These are phyloP conservation scores for Exophiala viscosa DNA, from an alignment of 2,329 filamentous ascomycete genomes.

Conservation along the genomic window DNA sequence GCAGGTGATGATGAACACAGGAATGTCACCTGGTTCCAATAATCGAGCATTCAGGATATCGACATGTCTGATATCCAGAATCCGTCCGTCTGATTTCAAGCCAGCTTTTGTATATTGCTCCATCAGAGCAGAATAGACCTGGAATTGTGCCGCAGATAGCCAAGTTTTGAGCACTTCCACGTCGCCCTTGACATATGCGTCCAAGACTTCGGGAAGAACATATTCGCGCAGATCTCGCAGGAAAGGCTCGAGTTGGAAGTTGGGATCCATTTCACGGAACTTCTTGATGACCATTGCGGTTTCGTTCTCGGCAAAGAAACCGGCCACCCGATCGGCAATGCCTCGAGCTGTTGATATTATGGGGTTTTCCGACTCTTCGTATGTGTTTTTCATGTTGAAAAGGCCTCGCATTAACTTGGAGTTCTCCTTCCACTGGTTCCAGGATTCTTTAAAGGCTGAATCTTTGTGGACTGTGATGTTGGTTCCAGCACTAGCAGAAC, in stretches of 20 bases:
- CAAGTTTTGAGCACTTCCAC: constrained; percentile 85
- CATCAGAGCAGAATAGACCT: constrained; percentile 92
- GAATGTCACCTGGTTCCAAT: constrained; percentile 53
- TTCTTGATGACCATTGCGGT: constrained; percentile 97
- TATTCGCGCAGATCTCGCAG: constrained; percentile 94
- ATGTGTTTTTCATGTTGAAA: constrained; percentile 79
- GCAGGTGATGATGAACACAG: constrained; percentile 95
- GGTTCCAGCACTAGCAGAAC: constrained; percentile 71
- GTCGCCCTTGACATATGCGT: constrained; percentile 97
- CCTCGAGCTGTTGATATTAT: constrained; percentile 87
- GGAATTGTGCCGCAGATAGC: constrained; percentile 94
- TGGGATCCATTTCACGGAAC: constrained; percentile 91
- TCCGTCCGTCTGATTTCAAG: constrained; percentile 89
- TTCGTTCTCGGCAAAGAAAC: constrained; percentile 98
- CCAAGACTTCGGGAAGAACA: constrained; percentile 92
- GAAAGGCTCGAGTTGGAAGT: constrained; percentile 93
- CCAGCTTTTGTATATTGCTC: constrained; percentile 94
- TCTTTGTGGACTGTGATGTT: constrained; percentile 96
- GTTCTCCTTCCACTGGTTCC: constrained; percentile 88
- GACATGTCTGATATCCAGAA: constrained; percentile 91
- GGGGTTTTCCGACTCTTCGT: constrained; percentile 96
- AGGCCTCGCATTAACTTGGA: constrained; percentile 84
- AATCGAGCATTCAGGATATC: constrained; percentile 59
- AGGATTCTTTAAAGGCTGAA: constrained; percentile 96
- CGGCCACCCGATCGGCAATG: constrained; percentile 86